Percentiles rank a stretch among this genome's conserved stretches.
phyloP scores from a whole-genome alignment of 2,329 filamentous ascomycete genomes.

The Trichoderma sp. region DNA sequence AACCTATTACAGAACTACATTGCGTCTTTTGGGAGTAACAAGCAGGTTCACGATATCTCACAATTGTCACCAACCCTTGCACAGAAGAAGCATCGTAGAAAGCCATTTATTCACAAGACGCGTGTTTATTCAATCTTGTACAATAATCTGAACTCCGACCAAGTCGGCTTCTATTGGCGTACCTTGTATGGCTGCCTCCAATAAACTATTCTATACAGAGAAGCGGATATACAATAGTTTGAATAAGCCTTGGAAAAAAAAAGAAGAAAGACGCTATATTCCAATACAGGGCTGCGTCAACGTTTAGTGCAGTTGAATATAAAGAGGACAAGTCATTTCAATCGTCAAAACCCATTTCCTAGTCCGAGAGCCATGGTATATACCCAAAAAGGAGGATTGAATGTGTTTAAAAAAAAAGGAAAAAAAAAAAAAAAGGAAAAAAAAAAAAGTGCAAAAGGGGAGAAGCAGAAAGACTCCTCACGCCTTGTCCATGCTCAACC shows the following conservation, averaged over 20 bases:
- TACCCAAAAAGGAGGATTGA: neutral
- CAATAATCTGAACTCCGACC: neutral
- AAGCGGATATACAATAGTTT: neutral
- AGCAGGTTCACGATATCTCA: neutral
- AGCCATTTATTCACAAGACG: neutral
- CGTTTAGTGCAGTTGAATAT: neutral
- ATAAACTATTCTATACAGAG: neutral
- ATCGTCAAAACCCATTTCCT: neutral
- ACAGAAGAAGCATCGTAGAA: neutral
- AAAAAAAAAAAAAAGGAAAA: neutral
- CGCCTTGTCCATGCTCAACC: neutral
- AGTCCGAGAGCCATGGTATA: conserved; percentile 1
- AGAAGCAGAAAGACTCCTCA: neutral
- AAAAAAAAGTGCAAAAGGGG: neutral
- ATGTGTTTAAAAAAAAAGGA: neutral
- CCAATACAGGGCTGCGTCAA: neutral
- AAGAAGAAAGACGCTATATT: neutral
- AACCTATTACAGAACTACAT: neutral
- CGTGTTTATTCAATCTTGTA: neutral
- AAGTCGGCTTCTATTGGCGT: neutral
- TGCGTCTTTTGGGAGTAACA: neutral
- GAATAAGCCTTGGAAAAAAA: neutral
- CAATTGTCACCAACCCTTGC: neutral
- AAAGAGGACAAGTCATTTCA: neutral
- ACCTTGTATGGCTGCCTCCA: neutral